A percentile compares a stretch with the other conserved stretches of the same genome.
These are phyloP conservation scores for Barnettozyma vustinii DNA, from an alignment of 805 yeast genomes.

Conservation along the genomic window DNA sequence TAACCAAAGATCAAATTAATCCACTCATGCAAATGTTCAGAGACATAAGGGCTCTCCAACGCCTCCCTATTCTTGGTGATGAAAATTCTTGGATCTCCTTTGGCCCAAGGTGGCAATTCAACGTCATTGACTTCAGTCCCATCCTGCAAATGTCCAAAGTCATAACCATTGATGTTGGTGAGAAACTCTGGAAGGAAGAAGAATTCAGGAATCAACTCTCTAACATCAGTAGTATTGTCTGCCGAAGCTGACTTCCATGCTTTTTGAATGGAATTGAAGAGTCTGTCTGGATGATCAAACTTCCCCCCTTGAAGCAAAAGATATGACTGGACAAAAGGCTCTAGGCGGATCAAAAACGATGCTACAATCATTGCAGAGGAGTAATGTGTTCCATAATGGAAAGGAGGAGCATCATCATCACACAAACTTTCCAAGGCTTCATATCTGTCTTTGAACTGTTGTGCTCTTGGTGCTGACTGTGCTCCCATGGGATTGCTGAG, in stretches of 20 bases:
- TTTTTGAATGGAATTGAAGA: slow-evolving; percentile 67
- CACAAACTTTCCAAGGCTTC: slow-evolving; percentile 60
- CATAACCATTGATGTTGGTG: slow-evolving; percentile 55
- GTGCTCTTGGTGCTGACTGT: slow-evolving; percentile 55
- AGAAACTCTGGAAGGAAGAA: slow-evolving; percentile 78
- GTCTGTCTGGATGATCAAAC: slow-evolving; percentile 83
- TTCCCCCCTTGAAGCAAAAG: slow-evolving; percentile 78
- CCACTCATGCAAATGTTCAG: slow-evolving; percentile 74
- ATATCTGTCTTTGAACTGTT: slow-evolving; percentile 63
- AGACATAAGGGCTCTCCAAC: slow-evolving; percentile 75
- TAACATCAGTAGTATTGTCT: slow-evolving; percentile 81
- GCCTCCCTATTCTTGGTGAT: slow-evolving; percentile 77
- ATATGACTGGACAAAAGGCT: slow-evolving; percentile 79
- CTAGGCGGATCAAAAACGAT: slow-evolving; percentile 66
- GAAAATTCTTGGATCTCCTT: slow-evolving; percentile 68
- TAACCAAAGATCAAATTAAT: slow-evolving; percentile 79
- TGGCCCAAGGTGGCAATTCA: slow-evolving; percentile 77
- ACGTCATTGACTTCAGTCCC: slow-evolving; percentile 57
- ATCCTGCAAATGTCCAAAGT: slow-evolving; percentile 67
- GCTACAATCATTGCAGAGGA: slow-evolving; percentile 93
- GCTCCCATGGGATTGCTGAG: slow-evolving; percentile 91
- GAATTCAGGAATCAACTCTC: slow-evolving; percentile 86
- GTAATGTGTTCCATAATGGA: slow-evolving; percentile 91
- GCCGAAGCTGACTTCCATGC: slow-evolving; percentile 78
- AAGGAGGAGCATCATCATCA: slow-evolving; percentile 62